Evolutionary conservation across 768 basidiomycete species (phyloP).

Genomic region (Leccinum sublutescens): DNA sequence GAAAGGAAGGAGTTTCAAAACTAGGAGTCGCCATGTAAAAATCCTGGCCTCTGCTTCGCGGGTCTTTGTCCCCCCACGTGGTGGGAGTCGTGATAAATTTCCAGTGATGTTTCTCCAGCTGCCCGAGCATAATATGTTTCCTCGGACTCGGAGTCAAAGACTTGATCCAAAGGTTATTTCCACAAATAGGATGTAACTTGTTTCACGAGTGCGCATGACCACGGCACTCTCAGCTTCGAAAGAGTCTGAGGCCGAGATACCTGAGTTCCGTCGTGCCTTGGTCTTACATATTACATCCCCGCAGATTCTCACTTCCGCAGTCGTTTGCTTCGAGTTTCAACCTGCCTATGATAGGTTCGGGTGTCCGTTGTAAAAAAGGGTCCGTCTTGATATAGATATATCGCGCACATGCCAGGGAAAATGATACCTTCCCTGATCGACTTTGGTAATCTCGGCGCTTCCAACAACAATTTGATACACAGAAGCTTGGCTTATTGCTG

Average conservation of each 20-base stretch:
- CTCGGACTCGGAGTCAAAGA: not conserved
- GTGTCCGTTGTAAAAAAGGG: not conserved
- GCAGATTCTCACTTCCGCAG: not conserved
- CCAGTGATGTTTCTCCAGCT: not conserved
- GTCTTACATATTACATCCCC: not conserved
- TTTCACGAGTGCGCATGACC: not conserved
- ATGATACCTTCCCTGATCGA: too few species aligned
- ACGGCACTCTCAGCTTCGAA: not conserved
- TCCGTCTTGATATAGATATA: not conserved
- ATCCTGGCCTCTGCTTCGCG: not conserved
- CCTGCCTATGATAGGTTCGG: not conserved
- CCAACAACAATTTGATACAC: not conserved
- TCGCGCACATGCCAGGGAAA: not conserved
- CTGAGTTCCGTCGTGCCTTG: not conserved
- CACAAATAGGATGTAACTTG: not conserved
- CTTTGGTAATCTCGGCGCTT: not conserved
- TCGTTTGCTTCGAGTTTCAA: not conserved
- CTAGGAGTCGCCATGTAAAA: not conserved
- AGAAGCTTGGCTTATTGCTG: not conserved
- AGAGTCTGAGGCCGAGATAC: not conserved
- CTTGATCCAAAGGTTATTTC: not conserved
- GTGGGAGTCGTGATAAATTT: not conserved
- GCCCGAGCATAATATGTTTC: not conserved
- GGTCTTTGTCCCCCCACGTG: too few species aligned
- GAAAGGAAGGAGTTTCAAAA: not conserved